Evolutionary conservation across 176 grass and related monocot species (phyloP).

Genomic region (Oropetium thomaeum): DNA sequence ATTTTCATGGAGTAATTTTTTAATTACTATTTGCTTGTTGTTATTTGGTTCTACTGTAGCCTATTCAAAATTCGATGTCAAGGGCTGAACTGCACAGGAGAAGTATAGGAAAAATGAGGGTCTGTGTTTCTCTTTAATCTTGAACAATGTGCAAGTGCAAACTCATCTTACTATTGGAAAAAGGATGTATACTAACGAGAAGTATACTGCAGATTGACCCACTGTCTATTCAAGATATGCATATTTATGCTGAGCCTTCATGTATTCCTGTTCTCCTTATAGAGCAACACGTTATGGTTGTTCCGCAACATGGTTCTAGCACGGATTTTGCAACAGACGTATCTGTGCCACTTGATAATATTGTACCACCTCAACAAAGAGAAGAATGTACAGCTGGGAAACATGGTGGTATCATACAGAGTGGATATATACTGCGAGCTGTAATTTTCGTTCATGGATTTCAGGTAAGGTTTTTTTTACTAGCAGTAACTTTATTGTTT

Average conservation of each 20-base stretch:
- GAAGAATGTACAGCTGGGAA: slow-evolving; percentile 34
- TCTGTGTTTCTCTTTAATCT: not conserved
- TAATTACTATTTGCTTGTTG: not conserved
- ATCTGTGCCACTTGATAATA: slow-evolving; percentile 36
- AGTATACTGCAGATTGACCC: slow-evolving; percentile 60
- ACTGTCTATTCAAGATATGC: slow-evolving; percentile 78
- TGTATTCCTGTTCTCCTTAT: slow-evolving; percentile 81
- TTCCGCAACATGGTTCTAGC: slow-evolving; percentile 61
- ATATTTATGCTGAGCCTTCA: slow-evolving; percentile 91
- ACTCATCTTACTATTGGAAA: not conserved
- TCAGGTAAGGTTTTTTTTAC: slow-evolving; percentile 52
- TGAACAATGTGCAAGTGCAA: not conserved
- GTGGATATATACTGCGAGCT: slow-evolving; percentile 51
- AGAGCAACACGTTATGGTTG: slow-evolving; percentile 82
- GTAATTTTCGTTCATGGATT: slow-evolving; percentile 98
- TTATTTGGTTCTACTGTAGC: slow-evolving; percentile 57
- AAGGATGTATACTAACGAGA: slow-evolving; percentile 9
- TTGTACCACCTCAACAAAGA: slow-evolving; percentile 26
- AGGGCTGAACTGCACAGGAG: slow-evolving; percentile 82
- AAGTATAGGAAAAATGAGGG: slow-evolving; percentile 96
- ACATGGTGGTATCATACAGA: slow-evolving; percentile 32
- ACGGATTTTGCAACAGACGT: slow-evolving; percentile 32
- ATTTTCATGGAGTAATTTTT: not conserved
- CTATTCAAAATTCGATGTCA: slow-evolving; percentile 59
- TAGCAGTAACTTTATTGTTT: not conserved